phyloP scores from a whole-genome alignment of 768 basidiomycete genomes.

The Infundibulicybe gibba region DNA sequence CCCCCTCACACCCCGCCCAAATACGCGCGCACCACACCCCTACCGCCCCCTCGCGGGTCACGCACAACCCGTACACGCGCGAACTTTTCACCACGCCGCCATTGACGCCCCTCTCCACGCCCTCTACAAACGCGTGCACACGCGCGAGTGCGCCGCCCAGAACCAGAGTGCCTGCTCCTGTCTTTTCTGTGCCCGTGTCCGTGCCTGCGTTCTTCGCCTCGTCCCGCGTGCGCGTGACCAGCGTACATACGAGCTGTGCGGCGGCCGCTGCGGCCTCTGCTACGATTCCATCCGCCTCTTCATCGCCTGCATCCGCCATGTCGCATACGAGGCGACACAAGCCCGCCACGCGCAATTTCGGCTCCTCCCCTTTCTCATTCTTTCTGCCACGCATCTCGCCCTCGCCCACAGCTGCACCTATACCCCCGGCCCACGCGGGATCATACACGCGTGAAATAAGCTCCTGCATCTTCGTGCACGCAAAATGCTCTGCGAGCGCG shows the following conservation, averaged over 20 bases:
- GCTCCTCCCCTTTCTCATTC: conserved; percentile 10
- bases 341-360: conserved; percentile 20
- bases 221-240: conserved; percentile 5
- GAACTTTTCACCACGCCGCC: conserved; percentile 9
- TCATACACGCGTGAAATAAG: conserved; percentile 19
- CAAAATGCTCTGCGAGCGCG: conserved; percentile 13
- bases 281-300: conserved; percentile 17
- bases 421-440: conserved; percentile 2
- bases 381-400: conserved; percentile 5
- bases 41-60: conserved; percentile 13
- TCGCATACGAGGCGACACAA: conserved; percentile 15
- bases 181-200: conserved; percentile 4
- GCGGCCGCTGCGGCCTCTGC: conserved; percentile 9
- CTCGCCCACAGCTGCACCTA: too few relatives aligned
- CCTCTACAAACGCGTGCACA: conserved; percentile 9
- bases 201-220: not conserved
- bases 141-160: conserved; percentile 20
- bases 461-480: conserved; percentile 12
- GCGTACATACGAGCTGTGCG: conserved; percentile 4
- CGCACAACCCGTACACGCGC: conserved; percentile 13
- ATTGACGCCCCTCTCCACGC: conserved; percentile 9
- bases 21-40: conserved; percentile 4
- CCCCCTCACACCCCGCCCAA: too few relatives aligned
- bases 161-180: conserved; percentile 8
- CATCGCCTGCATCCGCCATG: conserved; percentile 10